Conservation (phyloP, 305 asterid species). For the Fraxinus latifolia region DNA sequence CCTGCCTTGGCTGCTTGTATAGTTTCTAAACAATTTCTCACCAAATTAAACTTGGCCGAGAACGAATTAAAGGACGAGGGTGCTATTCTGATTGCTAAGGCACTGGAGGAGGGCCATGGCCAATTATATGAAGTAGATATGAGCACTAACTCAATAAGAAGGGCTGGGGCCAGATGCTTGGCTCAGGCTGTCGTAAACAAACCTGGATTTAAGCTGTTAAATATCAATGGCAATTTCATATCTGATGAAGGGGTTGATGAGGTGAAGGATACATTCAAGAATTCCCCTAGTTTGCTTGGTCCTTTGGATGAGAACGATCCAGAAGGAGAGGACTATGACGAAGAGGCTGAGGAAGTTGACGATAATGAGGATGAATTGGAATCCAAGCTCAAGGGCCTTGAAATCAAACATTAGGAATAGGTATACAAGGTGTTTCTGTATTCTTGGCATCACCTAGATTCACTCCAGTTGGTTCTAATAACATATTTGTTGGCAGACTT, state of each 20-base stretch:
- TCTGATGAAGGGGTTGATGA: slow-evolving; percentile 96
- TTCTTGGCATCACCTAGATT: slow-evolving; percentile 17
- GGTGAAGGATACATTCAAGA: slow-evolving; percentile 70
- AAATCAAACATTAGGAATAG: slow-evolving; percentile 66
- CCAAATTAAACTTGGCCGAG: slow-evolving; percentile 62
- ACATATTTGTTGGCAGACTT: background rate
- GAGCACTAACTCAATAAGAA: slow-evolving; percentile 64
- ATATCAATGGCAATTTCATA: slow-evolving; percentile 78
- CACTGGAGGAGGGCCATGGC: slow-evolving; percentile 76
- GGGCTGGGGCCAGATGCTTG: slow-evolving; percentile 88
- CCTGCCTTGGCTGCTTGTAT: slow-evolving; percentile 70
- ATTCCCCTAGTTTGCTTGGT: slow-evolving; percentile 53
- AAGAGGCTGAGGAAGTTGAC: slow-evolving; percentile 52
- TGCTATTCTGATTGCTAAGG: slow-evolving; percentile 75
- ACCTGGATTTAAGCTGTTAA: slow-evolving; percentile 58
- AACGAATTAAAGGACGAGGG: slow-evolving; percentile 92
- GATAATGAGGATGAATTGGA: slow-evolving; percentile 62
- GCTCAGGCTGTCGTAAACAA: slow-evolving; percentile 69
- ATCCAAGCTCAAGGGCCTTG: slow-evolving; percentile 69
- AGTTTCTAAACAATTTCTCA: slow-evolving; percentile 63
- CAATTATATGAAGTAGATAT: slow-evolving; percentile 72
- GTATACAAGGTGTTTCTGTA: slow-evolving; percentile 10
- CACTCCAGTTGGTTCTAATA: background rate
- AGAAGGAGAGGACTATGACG: slow-evolving; percentile 80
- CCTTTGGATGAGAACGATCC: slow-evolving; percentile 94